Conservation (phyloP, 495 filamentous ascomycete species). For the Lichenothelia convexa region DNA sequence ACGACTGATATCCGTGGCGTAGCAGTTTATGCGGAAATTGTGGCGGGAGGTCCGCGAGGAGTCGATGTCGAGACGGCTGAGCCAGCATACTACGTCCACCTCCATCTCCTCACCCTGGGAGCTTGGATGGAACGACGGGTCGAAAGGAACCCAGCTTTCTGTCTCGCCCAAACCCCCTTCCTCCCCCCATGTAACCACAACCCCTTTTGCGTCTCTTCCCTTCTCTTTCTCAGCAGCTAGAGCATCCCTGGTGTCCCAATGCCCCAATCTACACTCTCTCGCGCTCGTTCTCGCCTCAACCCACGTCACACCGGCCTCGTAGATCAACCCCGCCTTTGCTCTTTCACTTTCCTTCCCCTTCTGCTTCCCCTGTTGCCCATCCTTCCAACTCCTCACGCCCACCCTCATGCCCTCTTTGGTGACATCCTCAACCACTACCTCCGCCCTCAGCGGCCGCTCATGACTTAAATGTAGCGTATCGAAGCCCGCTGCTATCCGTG, state of each 20-base stretch:
- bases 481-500: conserved; percentile 10
- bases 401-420: conserved; percentile 2
- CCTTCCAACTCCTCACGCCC: conserved; percentile 8
- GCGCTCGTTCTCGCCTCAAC: conserved; percentile 7
- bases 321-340: no score
- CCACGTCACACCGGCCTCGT: conserved; percentile 5
- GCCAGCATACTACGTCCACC: conserved; percentile 10
- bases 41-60: neutral
- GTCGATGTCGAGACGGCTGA: conserved; percentile 9
- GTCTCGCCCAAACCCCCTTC: conserved; percentile 1
- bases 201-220: no score
- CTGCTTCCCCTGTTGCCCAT: no score
- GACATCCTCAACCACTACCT: conserved; percentile 8
- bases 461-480: conserved; percentile 4
- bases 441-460: conserved; percentile 5
- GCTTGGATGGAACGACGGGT: conserved; percentile 2
- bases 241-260: conserved; percentile 1
- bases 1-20: conserved; percentile 1
- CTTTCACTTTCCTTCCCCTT: no score
- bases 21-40: conserved; percentile 6
- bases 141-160: conserved; percentile 2
- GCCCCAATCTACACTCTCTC: conserved; percentile 7
- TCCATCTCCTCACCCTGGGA: no score
- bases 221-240: neutral
- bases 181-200: no score